Percentiles rank a stretch among this genome's conserved stretches.
Evolutionary conservation across 495 filamentous ascomycete species (phyloP).

Genomic region (Penicillium mononematosum): DNA sequence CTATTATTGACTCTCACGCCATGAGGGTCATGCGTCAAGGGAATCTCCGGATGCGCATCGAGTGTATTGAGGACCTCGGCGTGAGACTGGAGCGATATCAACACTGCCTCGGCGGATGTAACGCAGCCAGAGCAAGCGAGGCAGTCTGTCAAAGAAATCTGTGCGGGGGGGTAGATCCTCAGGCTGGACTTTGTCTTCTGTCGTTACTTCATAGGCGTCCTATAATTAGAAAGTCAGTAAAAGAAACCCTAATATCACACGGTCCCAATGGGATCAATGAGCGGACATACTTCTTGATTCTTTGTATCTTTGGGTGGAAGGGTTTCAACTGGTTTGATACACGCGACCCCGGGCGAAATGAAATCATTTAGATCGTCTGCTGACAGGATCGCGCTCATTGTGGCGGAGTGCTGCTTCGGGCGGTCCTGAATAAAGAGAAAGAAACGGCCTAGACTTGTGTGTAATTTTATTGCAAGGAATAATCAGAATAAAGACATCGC

Average conservation of each 20-base stretch:
- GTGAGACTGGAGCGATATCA: conserved; percentile 90
- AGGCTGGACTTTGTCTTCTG: conserved; percentile 72
- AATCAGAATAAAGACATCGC: background rate
- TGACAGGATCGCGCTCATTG: conserved; percentile 94
- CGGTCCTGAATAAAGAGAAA: conserved; percentile 9
- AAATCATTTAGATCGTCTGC: conserved; percentile 98
- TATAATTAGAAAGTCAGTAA: conserved; percentile 35
- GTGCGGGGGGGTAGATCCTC: conserved; percentile 61
- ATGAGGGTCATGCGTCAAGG: conserved; percentile 22
- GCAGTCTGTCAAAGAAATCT: conserved; percentile 96
- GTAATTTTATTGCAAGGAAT: background rate
- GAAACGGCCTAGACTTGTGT: background rate
- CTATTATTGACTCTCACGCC: conserved; percentile 25
- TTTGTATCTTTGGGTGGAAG: conserved; percentile 58
- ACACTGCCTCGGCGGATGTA: conserved; percentile 91
- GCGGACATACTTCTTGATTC: conserved; percentile 34
- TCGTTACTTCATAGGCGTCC: conserved; percentile 83
- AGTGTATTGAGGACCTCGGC: conserved; percentile 82
- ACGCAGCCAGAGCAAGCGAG: conserved; percentile 97
- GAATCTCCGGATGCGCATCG: conserved; percentile 60
- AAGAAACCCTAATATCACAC: background rate
- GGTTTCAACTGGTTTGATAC: conserved; percentile 95
- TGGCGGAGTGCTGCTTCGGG: conserved; percentile 30
- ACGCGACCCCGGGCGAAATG: conserved; percentile 94
- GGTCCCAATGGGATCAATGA: background rate